A percentile compares a stretch with the other conserved stretches of the same genome.
phyloP scores from a whole-genome alignment of 257 asterid genomes.

The Knoxia roxburghii region DNA sequence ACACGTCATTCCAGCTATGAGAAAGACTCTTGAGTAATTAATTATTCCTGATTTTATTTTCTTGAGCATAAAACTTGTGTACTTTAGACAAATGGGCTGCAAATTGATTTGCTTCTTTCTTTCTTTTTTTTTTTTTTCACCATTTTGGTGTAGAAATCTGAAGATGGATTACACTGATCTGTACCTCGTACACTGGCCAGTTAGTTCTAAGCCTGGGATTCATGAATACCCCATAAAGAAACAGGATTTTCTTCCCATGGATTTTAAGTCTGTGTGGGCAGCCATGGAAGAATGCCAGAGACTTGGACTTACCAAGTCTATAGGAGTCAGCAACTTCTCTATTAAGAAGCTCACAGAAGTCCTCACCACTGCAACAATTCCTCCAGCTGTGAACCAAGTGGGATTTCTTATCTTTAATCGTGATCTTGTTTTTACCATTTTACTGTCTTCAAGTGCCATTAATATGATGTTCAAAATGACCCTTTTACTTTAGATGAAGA shows the following conservation, averaged over 20 bases:
- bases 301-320: slow-evolving; percentile 44
- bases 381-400: slow-evolving; percentile 68
- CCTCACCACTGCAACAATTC: slow-evolving; percentile 33
- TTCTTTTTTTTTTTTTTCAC: not conserved
- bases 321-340: slow-evolving; percentile 53
- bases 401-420: not conserved
- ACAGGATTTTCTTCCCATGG: slow-evolving; percentile 38
- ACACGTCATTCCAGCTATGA: slow-evolving; percentile 42
- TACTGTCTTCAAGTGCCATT: not conserved
- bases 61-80: no score
- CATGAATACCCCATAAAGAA: slow-evolving; percentile 31
- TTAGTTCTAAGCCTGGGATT: slow-evolving; percentile 29
- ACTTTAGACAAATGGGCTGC: no score
- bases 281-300: slow-evolving; percentile 51
- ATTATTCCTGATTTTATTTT: not conserved
- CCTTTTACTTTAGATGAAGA: not conserved
- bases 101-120: no score
- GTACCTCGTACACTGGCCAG: slow-evolving; percentile 51
- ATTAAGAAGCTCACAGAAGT: slow-evolving; percentile 32
- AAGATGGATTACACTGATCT: slow-evolving; percentile 42
- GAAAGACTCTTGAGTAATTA: slow-evolving; percentile 25
- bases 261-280: slow-evolving; percentile 42
- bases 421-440: not conserved
- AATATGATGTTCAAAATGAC: not conserved
- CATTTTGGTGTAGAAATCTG: slow-evolving; percentile 32